Percentiles rank a stretch among this genome's conserved stretches.
phyloP scores from a whole-genome alignment of 768 basidiomycete genomes.

The Sutorius australiensis region DNA sequence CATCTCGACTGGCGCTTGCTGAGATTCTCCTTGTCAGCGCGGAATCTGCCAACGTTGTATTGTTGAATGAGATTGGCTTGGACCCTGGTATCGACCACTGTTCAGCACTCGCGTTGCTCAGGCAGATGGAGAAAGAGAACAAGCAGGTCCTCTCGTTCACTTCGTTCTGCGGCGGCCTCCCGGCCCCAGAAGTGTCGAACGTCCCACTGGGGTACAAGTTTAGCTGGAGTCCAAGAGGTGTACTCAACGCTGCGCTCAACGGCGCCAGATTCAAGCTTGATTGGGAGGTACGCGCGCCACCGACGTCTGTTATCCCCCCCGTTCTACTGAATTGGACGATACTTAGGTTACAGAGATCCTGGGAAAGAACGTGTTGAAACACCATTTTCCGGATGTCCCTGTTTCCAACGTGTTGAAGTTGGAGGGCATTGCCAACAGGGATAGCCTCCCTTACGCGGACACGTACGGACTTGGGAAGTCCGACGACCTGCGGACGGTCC shows the following conservation, averaged over 20 bases:
- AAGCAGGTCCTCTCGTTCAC: slow-evolving; percentile 69
- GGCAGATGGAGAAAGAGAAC: slow-evolving; percentile 44
- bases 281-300: slow-evolving; percentile 42
- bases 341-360: slow-evolving; percentile 45
- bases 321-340: not conserved
- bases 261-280: slow-evolving; percentile 61
- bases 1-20: not conserved
- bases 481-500: slow-evolving; percentile 52
- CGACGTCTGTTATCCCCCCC: not conserved
- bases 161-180: slow-evolving; percentile 92
- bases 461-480: slow-evolving; percentile 55
- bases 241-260: slow-evolving; percentile 76
- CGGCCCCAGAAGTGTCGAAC: slow-evolving; percentile 56
- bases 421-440: slow-evolving; percentile 84
- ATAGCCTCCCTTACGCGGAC: slow-evolving; percentile 67
- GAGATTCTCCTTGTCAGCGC: slow-evolving; percentile 43
- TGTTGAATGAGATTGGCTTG: slow-evolving; percentile 87
- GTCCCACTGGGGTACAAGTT: slow-evolving; percentile 89
- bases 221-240: slow-evolving; percentile 89
- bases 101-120: slow-evolving; percentile 72
- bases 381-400: slow-evolving; percentile 64
- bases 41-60: slow-evolving; percentile 53
- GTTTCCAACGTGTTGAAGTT: slow-evolving; percentile 58
- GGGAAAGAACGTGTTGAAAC: slow-evolving; percentile 50
- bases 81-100: slow-evolving; percentile 91